A percentile compares a stretch with the other conserved stretches of the same genome.
Conservation (phyloP, 352 stramenopile species). For the Albugo laibachii region DNA sequence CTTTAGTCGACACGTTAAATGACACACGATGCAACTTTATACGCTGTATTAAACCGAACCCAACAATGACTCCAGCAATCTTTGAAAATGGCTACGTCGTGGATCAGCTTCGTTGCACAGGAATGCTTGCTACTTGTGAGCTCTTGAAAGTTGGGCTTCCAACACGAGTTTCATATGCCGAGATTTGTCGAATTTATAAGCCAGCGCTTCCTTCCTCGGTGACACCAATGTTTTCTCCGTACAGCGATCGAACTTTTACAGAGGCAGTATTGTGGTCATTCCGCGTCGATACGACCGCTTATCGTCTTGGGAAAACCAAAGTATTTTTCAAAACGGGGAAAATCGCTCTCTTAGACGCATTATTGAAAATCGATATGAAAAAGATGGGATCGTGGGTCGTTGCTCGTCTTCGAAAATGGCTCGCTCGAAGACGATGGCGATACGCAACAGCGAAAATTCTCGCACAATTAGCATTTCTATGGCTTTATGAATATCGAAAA, state of each 20-base stretch:
- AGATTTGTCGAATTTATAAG: constrained; percentile 79
- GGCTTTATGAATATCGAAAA: constrained; percentile 51
- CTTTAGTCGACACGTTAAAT: constrained; percentile 71
- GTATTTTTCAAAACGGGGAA: constrained; percentile 87
- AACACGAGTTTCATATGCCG: constrained; percentile 77
- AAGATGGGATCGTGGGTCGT: constrained; percentile 80
- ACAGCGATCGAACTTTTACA: constrained; percentile 76
- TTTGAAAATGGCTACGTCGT: constrained; percentile 83
- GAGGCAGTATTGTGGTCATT: constrained; percentile 82
- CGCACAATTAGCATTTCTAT: constrained; percentile 61
- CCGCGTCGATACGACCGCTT: constrained; percentile 66
- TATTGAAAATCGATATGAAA: constrained; percentile 80
- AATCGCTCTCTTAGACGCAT: constrained; percentile 70
- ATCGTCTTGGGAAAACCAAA: constrained; percentile 74
- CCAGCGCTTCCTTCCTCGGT: constrained; percentile 47
- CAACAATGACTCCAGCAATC: constrained; percentile 43
- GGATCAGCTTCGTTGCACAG: constrained; percentile 76
- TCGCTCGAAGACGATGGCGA: constrained; percentile 63
- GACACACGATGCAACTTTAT: constrained; percentile 77
- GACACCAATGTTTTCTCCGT: constrained; percentile 55
- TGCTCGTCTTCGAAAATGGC: constrained; percentile 62
- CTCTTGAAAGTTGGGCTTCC: constrained; percentile 82
- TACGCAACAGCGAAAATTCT: constrained; percentile 74
- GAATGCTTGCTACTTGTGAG: constrained; percentile 80
- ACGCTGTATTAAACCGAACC: constrained; percentile 83